These are phyloP conservation scores for Diaporthe citrichinensis DNA, from an alignment of 2,329 filamentous ascomycete genomes.

Conservation along the genomic window DNA sequence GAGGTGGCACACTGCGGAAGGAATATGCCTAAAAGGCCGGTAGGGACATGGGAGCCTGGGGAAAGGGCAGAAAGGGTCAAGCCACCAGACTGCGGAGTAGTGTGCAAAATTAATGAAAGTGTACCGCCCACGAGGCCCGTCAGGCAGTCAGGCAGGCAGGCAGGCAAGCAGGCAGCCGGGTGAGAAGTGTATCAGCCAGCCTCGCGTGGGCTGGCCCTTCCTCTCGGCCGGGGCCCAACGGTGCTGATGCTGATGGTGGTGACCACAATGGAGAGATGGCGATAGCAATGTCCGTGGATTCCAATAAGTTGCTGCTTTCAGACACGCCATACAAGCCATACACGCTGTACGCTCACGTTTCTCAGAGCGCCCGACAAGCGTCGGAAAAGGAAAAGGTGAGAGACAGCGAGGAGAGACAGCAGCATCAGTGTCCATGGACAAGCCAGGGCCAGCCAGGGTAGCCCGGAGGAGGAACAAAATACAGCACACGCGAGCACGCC, in stretches of 20 bases:
- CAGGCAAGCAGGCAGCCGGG: not conserved
- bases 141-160: not conserved
- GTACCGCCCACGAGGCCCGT: conserved; percentile 21
- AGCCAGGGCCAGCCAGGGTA: conserved; percentile 7
- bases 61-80: conserved; percentile 1
- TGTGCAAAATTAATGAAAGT: conserved; percentile 18
- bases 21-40: conserved; percentile 25
- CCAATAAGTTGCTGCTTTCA: conserved; percentile 24
- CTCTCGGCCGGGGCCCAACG: conserved; percentile 10
- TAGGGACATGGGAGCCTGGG: conserved; percentile 22
- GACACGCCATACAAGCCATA: conserved; percentile 13
- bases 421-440: not conserved
- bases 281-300: not conserved
- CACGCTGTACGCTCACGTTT: conserved; percentile 13
- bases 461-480: not conserved
- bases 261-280: conserved; percentile 9
- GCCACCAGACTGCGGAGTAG: conserved; percentile 30
- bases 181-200: conserved; percentile 10
- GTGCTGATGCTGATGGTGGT: not conserved
- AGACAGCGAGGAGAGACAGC: conserved; percentile 17
- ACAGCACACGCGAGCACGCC: not conserved
- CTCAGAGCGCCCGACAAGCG: not conserved
- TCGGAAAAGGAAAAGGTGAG: conserved; percentile 24
- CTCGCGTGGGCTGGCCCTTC: conserved; percentile 12
- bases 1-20: conserved; percentile 32